Conservation (phyloP, 2,329 filamentous ascomycete genomes). For the Fusarium sacchari region DNA sequence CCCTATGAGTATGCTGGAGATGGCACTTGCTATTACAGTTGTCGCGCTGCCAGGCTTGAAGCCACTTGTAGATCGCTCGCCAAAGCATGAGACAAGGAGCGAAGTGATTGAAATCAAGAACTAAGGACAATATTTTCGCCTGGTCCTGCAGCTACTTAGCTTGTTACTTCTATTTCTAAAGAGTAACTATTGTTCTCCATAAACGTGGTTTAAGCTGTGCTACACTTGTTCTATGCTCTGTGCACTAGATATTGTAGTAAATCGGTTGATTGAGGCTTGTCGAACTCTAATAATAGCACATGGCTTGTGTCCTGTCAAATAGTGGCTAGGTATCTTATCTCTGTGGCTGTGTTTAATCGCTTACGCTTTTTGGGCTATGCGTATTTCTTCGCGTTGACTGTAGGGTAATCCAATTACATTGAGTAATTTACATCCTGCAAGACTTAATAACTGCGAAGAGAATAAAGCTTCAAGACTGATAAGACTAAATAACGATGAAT, state of each 20-base stretch:
- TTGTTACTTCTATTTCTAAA: accelerated
- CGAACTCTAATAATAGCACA: not conserved
- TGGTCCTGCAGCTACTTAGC: too few species aligned
- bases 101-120: constrained; percentile 21
- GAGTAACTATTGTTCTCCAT: not conserved
- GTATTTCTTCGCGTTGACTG: accelerated
- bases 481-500: too few species aligned
- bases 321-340: not conserved
- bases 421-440: accelerated
- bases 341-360: not conserved
- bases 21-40: constrained; percentile 31
- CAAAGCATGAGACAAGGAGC: constrained; percentile 1
- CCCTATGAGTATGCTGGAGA: constrained; percentile 38
- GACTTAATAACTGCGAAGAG: not conserved
- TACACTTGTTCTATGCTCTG: not conserved
- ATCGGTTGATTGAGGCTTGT: not conserved
- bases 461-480: accelerated
- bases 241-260: not conserved
- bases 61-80: constrained; percentile 20
- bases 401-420: not conserved
- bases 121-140: not conserved
- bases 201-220: not conserved
- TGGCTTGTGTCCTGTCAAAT: not conserved
- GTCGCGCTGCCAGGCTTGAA: constrained; percentile 37
- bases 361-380: not conserved